Percentiles rank a stretch among this genome's conserved stretches.
These are phyloP conservation scores for Berberis vulgaris DNA, from an alignment of 164 flowering plant species.

Conservation along the genomic window DNA sequence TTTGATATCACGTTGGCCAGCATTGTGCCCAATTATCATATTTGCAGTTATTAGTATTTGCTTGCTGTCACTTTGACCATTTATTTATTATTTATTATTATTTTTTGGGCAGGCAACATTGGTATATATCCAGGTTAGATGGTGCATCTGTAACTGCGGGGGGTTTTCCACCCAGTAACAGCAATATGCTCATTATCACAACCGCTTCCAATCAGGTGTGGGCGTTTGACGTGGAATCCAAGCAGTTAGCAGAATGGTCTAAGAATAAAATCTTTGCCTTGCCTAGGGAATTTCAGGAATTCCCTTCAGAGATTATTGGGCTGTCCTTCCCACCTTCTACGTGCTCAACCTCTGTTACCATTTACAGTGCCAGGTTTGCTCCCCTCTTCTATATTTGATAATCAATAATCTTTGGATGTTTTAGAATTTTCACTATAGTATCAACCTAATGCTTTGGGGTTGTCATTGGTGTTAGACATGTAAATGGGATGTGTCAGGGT, in stretches of 20 bases:
- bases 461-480: no score
- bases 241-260: conserved; percentile 85
- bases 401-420: neutral
- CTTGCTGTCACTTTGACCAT: no score
- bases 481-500: no score
- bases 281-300: conserved; percentile 77
- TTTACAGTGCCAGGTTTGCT: conserved; percentile 83
- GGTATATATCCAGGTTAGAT: conserved; percentile 88
- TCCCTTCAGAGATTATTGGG: conserved; percentile 93
- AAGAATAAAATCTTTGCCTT: conserved; percentile 43
- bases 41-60: no score
- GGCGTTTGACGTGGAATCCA: conserved; percentile 85
- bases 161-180: conserved; percentile 71
- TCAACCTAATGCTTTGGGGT: no score
- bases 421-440: no score
- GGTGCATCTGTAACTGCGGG: conserved; percentile 94
- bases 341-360: conserved; percentile 50
- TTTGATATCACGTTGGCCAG: no score
- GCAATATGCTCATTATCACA: conserved; percentile 64
- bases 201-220: conserved; percentile 86
- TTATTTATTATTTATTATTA: neutral
- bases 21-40: no score
- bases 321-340: conserved; percentile 66
- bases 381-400: neutral
- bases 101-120: conserved; percentile 72